These are phyloP conservation scores for Coniochaeta hoffmannii DNA, from an alignment of 2,329 filamentous ascomycete genomes.

Conservation along the genomic window DNA sequence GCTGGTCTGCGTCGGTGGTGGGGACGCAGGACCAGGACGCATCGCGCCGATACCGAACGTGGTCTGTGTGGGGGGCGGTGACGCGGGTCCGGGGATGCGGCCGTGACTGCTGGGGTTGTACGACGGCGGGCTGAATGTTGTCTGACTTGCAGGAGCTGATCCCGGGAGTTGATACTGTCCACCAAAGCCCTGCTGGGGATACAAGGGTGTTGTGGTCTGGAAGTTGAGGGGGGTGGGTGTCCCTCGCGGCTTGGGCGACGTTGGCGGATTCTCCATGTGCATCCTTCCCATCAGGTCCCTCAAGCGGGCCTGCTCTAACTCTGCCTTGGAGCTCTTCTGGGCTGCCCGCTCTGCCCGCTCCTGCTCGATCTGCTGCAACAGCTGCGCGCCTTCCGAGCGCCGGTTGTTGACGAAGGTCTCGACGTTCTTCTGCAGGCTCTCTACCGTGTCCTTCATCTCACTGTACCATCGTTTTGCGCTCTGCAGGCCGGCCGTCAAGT, in stretches of 20 bases:
- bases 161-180: conserved; percentile 54
- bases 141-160: conserved; percentile 46
- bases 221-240: conserved; percentile 30
- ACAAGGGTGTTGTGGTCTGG: conserved; percentile 32
- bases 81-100: conserved; percentile 46
- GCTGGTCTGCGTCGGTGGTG: conserved; percentile 54
- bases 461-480: conserved; percentile 89
- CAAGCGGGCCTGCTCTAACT: conserved; percentile 78
- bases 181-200: conserved; percentile 45
- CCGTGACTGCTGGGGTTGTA: conserved; percentile 55
- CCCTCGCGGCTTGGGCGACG: conserved; percentile 27
- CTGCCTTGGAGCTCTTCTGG: conserved; percentile 55
- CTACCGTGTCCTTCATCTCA: conserved; percentile 92
- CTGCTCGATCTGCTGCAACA: conserved; percentile 82
- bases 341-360: conserved; percentile 53
- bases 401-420: conserved; percentile 96
- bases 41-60: conserved; percentile 33
- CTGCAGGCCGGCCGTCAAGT: conserved; percentile 76
- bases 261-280: conserved; percentile 64
- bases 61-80: conserved; percentile 56
- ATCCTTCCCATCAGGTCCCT: conserved; percentile 91
- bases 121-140: conserved; percentile 41
- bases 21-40: conserved; percentile 43
- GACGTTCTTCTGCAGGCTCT: conserved; percentile 90
- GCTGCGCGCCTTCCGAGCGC: conserved; percentile 79